Conservation (phyloP, 768 basidiomycete genomes). For the Lactarius deliciosus region DNA sequence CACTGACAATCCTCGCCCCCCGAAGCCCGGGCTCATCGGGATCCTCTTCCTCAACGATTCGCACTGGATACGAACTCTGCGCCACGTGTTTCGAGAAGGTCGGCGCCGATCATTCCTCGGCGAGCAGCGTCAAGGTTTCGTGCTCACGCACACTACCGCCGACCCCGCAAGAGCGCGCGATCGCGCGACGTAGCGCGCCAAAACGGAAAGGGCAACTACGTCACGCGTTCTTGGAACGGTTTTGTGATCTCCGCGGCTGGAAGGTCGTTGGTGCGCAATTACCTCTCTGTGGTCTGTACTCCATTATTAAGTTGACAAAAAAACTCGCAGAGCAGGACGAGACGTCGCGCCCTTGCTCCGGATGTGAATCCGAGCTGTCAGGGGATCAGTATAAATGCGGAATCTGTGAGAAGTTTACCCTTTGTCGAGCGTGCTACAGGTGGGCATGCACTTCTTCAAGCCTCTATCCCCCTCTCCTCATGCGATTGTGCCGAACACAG, state of each 20-base stretch:
- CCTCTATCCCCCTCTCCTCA: constrained; percentile 8
- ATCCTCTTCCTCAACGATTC: constrained; percentile 12
- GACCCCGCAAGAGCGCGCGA: constrained; percentile 44
- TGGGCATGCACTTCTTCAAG: constrained; percentile 35
- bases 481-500: constrained; percentile 40
- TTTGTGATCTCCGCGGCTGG: constrained; percentile 85
- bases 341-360: constrained; percentile 67
- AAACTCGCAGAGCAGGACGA: constrained; percentile 68
- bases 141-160: constrained; percentile 40
- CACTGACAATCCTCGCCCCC: constrained; percentile 16
- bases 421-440: constrained; percentile 86
- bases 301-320: not conserved
- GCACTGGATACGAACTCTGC: constrained; percentile 82
- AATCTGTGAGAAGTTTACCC: constrained; percentile 72
- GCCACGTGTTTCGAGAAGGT: constrained; percentile 71
- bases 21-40: constrained; percentile 25
- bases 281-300: constrained; percentile 9
- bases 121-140: constrained; percentile 40
- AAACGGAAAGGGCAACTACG: constrained; percentile 72
- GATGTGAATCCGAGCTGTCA: constrained; percentile 62
- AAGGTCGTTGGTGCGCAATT: constrained; percentile 74
- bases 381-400: constrained; percentile 83
- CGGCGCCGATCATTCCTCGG: constrained; percentile 75
- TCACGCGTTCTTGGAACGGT: constrained; percentile 83
- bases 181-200: constrained; percentile 64